A percentile compares a stretch with the other conserved stretches of the same genome.
These are phyloP conservation scores for Zizania palustris DNA, from an alignment of 202 grass and related monocot genomes.

Conservation along the genomic window DNA sequence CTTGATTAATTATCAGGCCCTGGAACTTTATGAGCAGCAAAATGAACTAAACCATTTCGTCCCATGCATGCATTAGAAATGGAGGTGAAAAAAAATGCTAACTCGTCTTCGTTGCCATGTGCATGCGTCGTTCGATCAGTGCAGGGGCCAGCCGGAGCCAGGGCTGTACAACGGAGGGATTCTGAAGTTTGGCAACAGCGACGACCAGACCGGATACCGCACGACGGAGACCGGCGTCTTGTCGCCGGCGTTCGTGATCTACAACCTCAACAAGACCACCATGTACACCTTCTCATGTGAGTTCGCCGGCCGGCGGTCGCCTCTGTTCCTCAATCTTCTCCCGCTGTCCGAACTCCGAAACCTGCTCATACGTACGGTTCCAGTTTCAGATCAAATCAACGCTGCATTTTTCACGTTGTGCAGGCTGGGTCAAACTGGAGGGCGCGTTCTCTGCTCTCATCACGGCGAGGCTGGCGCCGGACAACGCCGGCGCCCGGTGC, in stretches of 20 bases:
- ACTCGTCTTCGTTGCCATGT: not conserved
- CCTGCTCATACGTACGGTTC: too few species aligned
- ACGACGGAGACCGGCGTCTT: constrained; percentile 71
- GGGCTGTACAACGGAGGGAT: constrained; percentile 90
- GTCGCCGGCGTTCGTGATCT: constrained; percentile 64
- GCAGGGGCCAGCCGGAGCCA: constrained; percentile 73
- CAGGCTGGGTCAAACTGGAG: constrained; percentile 85
- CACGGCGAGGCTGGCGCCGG: constrained; percentile 67
- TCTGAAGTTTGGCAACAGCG: constrained; percentile 51
- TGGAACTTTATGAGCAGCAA: not conserved
- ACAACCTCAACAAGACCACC: constrained; percentile 68
- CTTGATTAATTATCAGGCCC: not conserved
- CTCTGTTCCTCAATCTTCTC: too few species aligned
- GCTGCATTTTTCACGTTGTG: not conserved
- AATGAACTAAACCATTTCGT: not conserved
- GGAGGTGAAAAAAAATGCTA: not conserved
- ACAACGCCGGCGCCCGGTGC: constrained; percentile 60
- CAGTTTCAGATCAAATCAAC: constrained; percentile 23
- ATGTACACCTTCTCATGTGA: constrained; percentile 96
- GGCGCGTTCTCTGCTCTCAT: constrained; percentile 66
- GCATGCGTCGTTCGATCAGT: constrained; percentile 53
- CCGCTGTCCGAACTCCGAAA: too few species aligned
- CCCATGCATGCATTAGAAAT: not conserved
- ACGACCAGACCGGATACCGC: constrained; percentile 51
- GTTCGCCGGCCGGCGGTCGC: constrained; percentile 7